Conservation (phyloP, 2,329 filamentous ascomycete genomes). For the Plectosphaerella plurivora region DNA sequence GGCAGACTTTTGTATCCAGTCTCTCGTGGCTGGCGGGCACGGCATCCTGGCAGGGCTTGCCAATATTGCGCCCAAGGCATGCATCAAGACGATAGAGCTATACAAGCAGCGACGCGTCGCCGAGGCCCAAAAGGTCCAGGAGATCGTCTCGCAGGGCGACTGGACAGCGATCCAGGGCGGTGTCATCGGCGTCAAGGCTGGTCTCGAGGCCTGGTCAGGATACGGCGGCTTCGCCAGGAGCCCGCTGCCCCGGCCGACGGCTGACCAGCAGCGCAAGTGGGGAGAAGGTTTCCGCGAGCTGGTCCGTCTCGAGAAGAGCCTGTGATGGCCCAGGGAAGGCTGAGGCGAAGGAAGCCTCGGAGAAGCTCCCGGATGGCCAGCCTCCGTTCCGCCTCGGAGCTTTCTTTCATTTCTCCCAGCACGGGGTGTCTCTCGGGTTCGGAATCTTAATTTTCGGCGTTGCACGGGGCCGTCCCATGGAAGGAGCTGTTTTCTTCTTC, state of each 20-base stretch:
- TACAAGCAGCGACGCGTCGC: conserved; percentile 52
- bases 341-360: no score
- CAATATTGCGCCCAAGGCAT: conserved; percentile 64
- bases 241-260: conserved; percentile 46
- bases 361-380: neutral
- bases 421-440: neutral
- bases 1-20: conserved; percentile 70
- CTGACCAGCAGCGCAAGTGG: conserved; percentile 44
- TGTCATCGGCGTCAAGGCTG: conserved; percentile 65
- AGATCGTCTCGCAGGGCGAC: conserved; percentile 60
- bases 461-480: neutral
- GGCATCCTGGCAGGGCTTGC: conserved; percentile 69
- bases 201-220: conserved; percentile 55
- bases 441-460: neutral
- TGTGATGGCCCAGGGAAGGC: conserved; percentile 19
- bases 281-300: conserved; percentile 53
- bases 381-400: neutral
- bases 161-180: conserved; percentile 67
- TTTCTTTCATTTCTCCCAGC: neutral
- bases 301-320: conserved; percentile 44
- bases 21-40: conserved; percentile 63
- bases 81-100: conserved; percentile 55
- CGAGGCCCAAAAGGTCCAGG: conserved; percentile 49
- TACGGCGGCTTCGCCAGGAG: conserved; percentile 52
- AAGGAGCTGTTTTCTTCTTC: neutral